Evolutionary conservation across 2,329 filamentous ascomycete genomes (phyloP), one percentile per base, ranked within the genome.

Genomic region (Neonectria hederae): DNA sequence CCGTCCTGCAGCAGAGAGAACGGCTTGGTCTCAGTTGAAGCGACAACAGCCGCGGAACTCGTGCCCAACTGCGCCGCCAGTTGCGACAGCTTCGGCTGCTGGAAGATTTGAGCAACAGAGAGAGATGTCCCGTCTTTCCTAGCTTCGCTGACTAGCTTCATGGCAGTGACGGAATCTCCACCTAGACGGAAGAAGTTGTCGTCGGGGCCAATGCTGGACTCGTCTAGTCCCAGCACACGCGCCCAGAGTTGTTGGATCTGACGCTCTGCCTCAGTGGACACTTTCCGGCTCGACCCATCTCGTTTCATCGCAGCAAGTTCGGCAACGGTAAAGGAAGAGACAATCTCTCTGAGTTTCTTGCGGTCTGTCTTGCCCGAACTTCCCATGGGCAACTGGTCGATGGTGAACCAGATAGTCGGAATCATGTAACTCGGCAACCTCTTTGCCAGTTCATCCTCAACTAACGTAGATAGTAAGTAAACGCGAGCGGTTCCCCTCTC

Each of bases 181-280:
- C 73, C 73, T 3, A 75, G 65, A 11, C 54, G 58, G 49, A 75
- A 72, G 62, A 75, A 75, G 46, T 65, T 66, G 42, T 72, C 67
- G 10, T 68, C 54, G 3, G 74, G 61, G 7, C 77, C 75, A 24
- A 83, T 79, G 1, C 35, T 35, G 1, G 59, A 43, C 11, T 62
- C 48, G 3, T 42, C 17, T 1, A 69, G n/a, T 13, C 54, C 35
- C 7, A 71, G 38, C 9, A 71, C 58, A 26, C 35, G 35, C 3
- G 54, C 58, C 68, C 66, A 70, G 1, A 69, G 57, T 14, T 30
- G n/a, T 40, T 19, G 32, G 32, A 35, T 35, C 14, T 17, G 32
- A 14, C 32, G 1, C 14, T 35, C 32, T 17, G 32, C 32, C 32
- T 35, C 13, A 14, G 32, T 35, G 32, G 32, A 35, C 32, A 35